Base-by-base conservation (phyloP, 2,329 filamentous ascomycete genomes). In the Lachnellula cervina region DNA sequence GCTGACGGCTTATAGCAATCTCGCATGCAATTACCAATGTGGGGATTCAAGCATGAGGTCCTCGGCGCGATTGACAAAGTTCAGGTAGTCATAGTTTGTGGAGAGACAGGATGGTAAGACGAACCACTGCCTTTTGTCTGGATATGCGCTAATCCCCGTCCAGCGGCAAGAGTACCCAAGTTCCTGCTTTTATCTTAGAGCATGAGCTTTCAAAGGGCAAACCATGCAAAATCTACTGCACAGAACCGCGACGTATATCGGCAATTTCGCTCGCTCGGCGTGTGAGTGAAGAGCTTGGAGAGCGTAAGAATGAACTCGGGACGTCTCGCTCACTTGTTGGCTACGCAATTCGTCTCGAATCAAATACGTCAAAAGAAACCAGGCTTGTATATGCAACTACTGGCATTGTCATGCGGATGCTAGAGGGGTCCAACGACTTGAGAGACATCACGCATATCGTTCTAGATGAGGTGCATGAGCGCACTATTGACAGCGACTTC, bases 391-490 rank as follows among this genome's bases (percentile, higher is more conserved):
- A 91, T 72, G 94, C 94, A 52, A 97, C 88, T 2, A 88, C 84
- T 5, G 84, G 94, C 75, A 96, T 99, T 56, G 90, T 99, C n/a
- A 89, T 99, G 78, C 86, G 94, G 28, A 97, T 99, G 93, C 79
- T 99, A 14, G 94, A 99, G 71, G 87, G 87, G 8, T 89, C 90
- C 0, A 88, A 90, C 61, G 88, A 95, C 54, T 81, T 99, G 44
- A 82, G 84, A 55, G 93, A 97, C 61, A 86, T 99, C 51, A 96
- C 93, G 0, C 94, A 97, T 73, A 76, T 99, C 57, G 85, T 99
- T 46, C 84, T 99, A n/a, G 94, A 99, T 68, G 94, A 99, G 72
- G 93, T 97, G 2, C 94, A 99, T 68, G 94, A 99, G 71, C 85
- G 93, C 59, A 89, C 90, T 13, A 97, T 99, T 64, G 94, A 99